phyloP scores from a whole-genome alignment of 2,329 filamentous ascomycete species.

The Fusarium sp. region DNA sequence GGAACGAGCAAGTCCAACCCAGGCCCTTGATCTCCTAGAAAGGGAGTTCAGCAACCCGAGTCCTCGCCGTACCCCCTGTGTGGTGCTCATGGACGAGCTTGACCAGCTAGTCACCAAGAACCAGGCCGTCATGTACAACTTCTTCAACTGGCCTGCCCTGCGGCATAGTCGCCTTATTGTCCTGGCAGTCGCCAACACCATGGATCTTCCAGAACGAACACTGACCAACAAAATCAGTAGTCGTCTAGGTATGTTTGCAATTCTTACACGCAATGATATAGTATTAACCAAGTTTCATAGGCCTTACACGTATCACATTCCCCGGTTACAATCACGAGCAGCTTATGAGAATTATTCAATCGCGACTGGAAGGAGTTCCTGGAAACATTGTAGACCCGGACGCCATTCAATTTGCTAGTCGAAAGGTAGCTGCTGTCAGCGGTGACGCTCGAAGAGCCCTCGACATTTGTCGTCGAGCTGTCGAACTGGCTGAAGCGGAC shows the following conservation, averaged over 20 bases:
- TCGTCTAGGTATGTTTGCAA: conserved; percentile 68
- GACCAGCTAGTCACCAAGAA: conserved; percentile 98
- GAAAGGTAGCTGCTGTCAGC: conserved; percentile 96
- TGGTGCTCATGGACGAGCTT: conserved; percentile 97
- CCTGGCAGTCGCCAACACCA: conserved; percentile 96
- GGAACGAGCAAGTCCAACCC: conserved; percentile 89
- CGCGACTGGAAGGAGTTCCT: conserved; percentile 87
- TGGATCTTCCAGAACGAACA: conserved; percentile 96
- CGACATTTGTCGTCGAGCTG: conserved; percentile 93
- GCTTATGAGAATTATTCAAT: conserved; percentile 96
- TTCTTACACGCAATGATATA: background rate
- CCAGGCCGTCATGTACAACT: conserved; percentile 99
- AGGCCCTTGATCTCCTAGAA: conserved; percentile 90
- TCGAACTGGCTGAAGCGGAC: conserved; percentile 91
- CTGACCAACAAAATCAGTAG: conserved; percentile 99
- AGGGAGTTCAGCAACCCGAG: conserved; percentile 92
- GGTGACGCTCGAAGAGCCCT: conserved; percentile 92
- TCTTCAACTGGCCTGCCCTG: conserved; percentile 98
- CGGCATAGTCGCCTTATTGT: conserved; percentile 94
- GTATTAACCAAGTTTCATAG: conserved; percentile 41
- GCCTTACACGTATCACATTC: conserved; percentile 94
- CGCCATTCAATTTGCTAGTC: conserved; percentile 93
- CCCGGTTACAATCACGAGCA: conserved; percentile 97
- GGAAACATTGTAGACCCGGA: conserved; percentile 92
- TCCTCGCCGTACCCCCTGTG: conserved; percentile 90